Percentiles rank a stretch among this genome's conserved stretches.
Evolutionary conservation across 306 rosid species (phyloP).

Genomic region (Arachis stenosperma): DNA sequence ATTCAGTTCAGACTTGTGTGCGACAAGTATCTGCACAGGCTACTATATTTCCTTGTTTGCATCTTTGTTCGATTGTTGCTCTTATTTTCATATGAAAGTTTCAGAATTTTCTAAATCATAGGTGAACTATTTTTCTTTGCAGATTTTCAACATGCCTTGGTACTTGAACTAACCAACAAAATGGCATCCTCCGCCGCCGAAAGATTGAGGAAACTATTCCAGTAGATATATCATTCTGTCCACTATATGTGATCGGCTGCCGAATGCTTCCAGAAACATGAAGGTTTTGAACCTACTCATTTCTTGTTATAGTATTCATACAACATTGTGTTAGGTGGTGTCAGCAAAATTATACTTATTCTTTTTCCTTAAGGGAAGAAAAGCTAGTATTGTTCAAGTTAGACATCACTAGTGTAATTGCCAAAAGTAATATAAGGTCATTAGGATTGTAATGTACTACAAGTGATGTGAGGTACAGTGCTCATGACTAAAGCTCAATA

Average conservation of each 20-base stretch:
- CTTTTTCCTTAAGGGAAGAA: slow-evolving; percentile 23
- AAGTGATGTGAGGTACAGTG: slow-evolving; percentile 34
- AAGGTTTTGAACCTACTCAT: background rate
- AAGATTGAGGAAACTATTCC: slow-evolving; percentile 77
- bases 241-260: background rate
- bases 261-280: background rate
- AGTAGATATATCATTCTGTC: slow-evolving; percentile 41
- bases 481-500: slow-evolving; percentile 10
- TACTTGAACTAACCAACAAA: slow-evolving; percentile 97
- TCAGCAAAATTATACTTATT: background rate
- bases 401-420: background rate
- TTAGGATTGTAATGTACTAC: slow-evolving; percentile 40
- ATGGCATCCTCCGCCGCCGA: slow-evolving; percentile 78
- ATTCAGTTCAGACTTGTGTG: slow-evolving; percentile 20
- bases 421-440: background rate
- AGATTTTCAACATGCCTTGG: slow-evolving; percentile 84
- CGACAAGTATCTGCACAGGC: background rate
- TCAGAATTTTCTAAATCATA: background rate
- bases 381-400: slow-evolving; percentile 15
- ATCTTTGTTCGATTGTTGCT: background rate
- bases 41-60: too few relatives aligned
- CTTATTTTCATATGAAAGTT: background rate
- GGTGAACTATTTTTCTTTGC: slow-evolving; percentile 41
- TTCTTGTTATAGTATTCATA: too few relatives aligned
- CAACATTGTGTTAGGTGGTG: background rate